Evolutionary conservation across 2,329 filamentous ascomycete species (phyloP).

Genomic region (Penicillium vulpinum): DNA sequence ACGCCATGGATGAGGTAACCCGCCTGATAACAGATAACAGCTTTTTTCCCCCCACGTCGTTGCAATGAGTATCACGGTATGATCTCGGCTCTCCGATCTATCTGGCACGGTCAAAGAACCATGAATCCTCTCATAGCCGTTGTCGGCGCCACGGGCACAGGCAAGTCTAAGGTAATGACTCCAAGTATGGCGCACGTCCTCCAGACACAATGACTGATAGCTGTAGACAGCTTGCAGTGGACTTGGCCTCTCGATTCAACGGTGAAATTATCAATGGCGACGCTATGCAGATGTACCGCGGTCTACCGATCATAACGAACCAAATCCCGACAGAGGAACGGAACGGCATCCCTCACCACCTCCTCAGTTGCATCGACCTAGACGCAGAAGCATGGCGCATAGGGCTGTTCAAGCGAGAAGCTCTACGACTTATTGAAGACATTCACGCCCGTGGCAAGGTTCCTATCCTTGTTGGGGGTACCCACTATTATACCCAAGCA

Average conservation of each 20-base stretch:
- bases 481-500: conserved; percentile 91
- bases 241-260: conserved; percentile 77
- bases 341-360: conserved; percentile 79
- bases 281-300: conserved; percentile 95
- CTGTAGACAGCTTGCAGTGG: conserved; percentile 73
- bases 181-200: neutral
- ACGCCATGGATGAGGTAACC: conserved; percentile 20
- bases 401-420: conserved; percentile 70
- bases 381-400: conserved; percentile 82
- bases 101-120: conserved; percentile 21
- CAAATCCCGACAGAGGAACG: conserved; percentile 77
- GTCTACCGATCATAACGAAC: conserved; percentile 92
- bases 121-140: conserved; percentile 71
- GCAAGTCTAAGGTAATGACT: conserved; percentile 78
- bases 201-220: conserved; percentile 24
- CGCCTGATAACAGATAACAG: conserved; percentile 12
- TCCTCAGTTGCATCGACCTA: conserved; percentile 75
- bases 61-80: conserved; percentile 20
- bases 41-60: conserved; percentile 14
- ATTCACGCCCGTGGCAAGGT: conserved; percentile 76
- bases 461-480: conserved; percentile 90
- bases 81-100: conserved; percentile 28
- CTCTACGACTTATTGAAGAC: conserved; percentile 68
- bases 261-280: conserved; percentile 97
- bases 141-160: conserved; percentile 87